phyloP scores from a whole-genome alignment of 208 protist genomes.

The Leishmania turanica region DNA sequence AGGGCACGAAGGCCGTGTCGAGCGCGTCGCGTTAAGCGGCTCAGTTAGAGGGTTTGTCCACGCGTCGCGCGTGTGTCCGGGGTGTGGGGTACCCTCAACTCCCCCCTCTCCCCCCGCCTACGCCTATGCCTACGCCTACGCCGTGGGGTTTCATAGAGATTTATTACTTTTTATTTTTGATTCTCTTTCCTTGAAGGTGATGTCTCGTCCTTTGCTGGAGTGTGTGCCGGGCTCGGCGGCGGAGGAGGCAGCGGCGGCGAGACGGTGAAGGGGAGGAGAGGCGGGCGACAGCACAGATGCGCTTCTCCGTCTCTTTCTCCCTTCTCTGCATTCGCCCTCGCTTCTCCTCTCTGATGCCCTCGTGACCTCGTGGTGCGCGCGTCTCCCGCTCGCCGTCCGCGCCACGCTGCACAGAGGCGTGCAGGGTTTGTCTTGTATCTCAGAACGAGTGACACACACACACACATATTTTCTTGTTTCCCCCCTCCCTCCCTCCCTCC shows the following conservation, averaged over 20 bases:
- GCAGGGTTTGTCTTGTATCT: neutral
- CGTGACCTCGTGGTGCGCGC: neutral
- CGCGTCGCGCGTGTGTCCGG: neutral
- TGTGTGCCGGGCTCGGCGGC: too few relatives aligned
- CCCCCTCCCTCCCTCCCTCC: too few relatives aligned
- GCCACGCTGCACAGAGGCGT: neutral
- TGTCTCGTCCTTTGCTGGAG: neutral
- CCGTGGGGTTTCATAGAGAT: neutral
- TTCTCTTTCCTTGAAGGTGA: neutral
- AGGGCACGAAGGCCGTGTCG: slow-evolving; percentile 98
- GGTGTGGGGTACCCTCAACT: too few relatives aligned
- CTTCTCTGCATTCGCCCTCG: neutral
- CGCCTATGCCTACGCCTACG: too few relatives aligned
- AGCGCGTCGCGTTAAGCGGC: slow-evolving; percentile 54
- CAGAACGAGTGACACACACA: neutral
- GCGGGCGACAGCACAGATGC: neutral
- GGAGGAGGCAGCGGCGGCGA: neutral
- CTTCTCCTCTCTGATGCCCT: neutral
- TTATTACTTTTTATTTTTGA: neutral
- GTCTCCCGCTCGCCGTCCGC: neutral
- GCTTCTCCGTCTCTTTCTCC: neutral
- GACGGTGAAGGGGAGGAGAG: neutral
- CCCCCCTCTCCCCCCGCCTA: neutral
- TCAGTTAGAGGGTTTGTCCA: neutral
- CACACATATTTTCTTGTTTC: neutral